phyloP scores from a whole-genome alignment of 2,329 filamentous ascomycete genomes.

The Verticillium isaacii region DNA sequence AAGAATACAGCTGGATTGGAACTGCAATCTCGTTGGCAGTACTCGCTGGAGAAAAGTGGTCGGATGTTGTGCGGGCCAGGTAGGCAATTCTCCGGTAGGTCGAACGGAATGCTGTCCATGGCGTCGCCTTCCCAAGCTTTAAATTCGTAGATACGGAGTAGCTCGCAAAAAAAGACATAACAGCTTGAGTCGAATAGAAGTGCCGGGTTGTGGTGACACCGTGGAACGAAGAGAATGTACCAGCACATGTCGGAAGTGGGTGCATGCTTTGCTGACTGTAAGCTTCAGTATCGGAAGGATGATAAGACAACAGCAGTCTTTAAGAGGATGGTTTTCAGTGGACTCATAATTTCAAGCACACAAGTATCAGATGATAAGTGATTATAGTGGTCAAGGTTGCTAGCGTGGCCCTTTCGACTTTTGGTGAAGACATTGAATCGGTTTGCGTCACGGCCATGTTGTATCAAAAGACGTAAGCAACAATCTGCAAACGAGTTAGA shows the following conservation, averaged over 20 bases:
- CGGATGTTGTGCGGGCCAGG: constrained; percentile 19
- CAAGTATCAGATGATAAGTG: no score
- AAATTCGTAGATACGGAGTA: constrained; percentile 21
- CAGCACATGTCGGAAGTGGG: constrained; percentile 17
- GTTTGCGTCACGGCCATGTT: no score
- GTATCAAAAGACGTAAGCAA: no score
- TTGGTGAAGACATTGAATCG: no score
- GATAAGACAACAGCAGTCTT: no score
- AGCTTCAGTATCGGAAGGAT: no score
- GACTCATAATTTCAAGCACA: no score
- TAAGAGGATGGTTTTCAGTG: no score
- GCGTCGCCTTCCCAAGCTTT: constrained; percentile 17
- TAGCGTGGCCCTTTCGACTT: no score
- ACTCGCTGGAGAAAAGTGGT: background rate
- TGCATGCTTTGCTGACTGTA: no score
- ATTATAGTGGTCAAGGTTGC: no score
- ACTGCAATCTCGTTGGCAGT: background rate
- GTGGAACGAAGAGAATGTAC: constrained; percentile 20
- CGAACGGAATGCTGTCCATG: constrained; percentile 18
- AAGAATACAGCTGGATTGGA: background rate
- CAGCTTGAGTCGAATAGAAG: constrained; percentile 19
- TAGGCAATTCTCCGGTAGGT: constrained; percentile 15
- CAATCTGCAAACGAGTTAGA: no score
- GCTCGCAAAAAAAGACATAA: constrained; percentile 15
- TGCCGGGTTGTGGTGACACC: constrained; percentile 20